Percentiles rank a stretch among this genome's conserved stretches.
Conservation (phyloP, 2,329 filamentous ascomycete genomes). For the Nothopassalora personata region DNA sequence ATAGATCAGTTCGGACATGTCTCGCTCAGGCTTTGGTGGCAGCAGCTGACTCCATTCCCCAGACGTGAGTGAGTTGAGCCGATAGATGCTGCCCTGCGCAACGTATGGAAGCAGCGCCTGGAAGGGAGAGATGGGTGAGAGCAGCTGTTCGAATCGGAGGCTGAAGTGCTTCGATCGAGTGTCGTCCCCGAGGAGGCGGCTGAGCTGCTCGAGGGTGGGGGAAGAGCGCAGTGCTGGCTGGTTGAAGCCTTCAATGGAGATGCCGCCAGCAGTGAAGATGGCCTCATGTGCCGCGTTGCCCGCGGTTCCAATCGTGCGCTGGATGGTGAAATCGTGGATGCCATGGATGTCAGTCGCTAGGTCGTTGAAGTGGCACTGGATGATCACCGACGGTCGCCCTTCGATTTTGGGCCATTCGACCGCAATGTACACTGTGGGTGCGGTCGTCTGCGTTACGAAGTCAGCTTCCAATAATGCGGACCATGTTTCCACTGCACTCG, state of each 20-base stretch:
- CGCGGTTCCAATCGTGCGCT: background rate
- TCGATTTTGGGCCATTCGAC: conserved; percentile 1
- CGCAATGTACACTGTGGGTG: conserved; percentile 10
- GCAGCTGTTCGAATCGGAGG: conserved; percentile 4
- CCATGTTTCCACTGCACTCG: background rate
- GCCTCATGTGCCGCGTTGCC: conserved; percentile 7
- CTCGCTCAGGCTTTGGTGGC: conserved; percentile 5
- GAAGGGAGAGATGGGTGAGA: conserved; percentile 2
- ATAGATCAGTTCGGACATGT: conserved; percentile 6
- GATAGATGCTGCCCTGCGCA: background rate
- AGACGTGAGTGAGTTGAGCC: conserved; percentile 8
- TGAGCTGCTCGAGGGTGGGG: conserved; percentile 1
- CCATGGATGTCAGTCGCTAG: background rate
- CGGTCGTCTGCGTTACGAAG: conserved; percentile 4
- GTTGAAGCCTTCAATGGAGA: conserved; percentile 9
- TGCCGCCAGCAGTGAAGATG: conserved; percentile 1
- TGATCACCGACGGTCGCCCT: background rate
- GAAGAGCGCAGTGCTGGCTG: background rate
- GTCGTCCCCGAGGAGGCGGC: background rate
- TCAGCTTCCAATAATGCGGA: conserved; percentile 1
- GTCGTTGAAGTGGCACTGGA: conserved; percentile 6
- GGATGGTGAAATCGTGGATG: background rate
- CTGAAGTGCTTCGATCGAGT: conserved; percentile 1
- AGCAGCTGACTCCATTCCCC: conserved; percentile 10
- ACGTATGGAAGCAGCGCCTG: conserved; percentile 10